These are phyloP conservation scores for Pyrenula aspistea DNA, from an alignment of 495 filamentous ascomycete genomes.

Conservation along the genomic window DNA sequence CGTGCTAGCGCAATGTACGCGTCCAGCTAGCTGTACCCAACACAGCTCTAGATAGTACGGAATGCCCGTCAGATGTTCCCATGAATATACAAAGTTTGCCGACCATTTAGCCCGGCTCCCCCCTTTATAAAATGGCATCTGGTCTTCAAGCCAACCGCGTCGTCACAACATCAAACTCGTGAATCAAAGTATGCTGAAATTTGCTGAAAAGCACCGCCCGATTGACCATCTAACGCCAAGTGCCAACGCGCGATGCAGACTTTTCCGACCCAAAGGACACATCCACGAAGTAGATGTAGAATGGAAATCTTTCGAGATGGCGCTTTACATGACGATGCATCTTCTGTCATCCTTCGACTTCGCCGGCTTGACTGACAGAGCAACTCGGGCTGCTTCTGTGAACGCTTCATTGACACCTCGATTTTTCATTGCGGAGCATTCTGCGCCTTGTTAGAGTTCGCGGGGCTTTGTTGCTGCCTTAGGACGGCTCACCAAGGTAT, in stretches of 20 bases:
- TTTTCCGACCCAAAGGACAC: neutral
- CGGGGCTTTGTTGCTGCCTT: neutral
- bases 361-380: conserved; percentile 65
- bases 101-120: neutral
- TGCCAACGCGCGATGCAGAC: neutral
- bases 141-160: neutral
- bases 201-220: neutral
- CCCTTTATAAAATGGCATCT: neutral
- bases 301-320: neutral
- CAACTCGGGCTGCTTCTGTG: conserved; percentile 95
- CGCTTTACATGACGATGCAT: conserved; percentile 42
- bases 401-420: conserved; percentile 96
- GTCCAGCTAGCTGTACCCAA: neutral
- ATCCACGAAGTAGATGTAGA: neutral
- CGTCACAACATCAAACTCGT: neutral
- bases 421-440: conserved; percentile 97
- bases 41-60: neutral
- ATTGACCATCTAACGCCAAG: neutral
- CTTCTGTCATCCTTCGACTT: conserved; percentile 33
- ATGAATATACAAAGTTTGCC: neutral
- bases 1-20: neutral
- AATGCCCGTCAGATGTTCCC: neutral
- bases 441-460: conserved; percentile 21
- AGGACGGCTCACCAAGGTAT: conserved; percentile 56
- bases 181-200: neutral